Conservation (phyloP, 2,329 filamentous ascomycete species). For the Periconia digitata region DNA sequence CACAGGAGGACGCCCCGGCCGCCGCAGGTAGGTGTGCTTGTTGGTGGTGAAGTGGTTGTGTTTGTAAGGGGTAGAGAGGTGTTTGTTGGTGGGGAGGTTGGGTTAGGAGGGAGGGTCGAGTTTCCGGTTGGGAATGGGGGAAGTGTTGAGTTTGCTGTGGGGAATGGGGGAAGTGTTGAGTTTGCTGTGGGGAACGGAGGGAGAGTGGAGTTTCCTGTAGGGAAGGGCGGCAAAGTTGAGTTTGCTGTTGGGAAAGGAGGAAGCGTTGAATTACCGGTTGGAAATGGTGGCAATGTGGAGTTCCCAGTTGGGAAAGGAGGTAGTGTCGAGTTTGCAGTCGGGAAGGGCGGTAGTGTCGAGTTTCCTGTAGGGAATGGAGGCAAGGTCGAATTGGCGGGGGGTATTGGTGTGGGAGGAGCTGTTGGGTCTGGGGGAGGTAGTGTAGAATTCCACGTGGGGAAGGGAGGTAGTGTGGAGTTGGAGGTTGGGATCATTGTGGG, state of each 20-base stretch:
- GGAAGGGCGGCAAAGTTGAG: background rate
- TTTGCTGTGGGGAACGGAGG: background rate
- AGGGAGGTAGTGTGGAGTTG: background rate
- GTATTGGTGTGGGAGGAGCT: background rate
- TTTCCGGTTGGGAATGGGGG: background rate
- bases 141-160: background rate
- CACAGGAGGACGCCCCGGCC: conserved; percentile 11
- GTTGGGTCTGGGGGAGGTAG: background rate
- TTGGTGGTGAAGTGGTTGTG: conserved; percentile 2
- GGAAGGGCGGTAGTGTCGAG: background rate
- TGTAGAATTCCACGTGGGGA: background rate
- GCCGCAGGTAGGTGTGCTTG: conserved; percentile 2
- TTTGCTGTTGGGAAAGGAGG: background rate
- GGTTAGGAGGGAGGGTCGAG: background rate
- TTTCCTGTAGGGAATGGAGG: too few species aligned
- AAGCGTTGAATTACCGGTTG: background rate
- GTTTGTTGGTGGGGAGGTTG: background rate
- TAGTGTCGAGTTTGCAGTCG: background rate
- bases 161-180: background rate
- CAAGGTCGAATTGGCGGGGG: background rate
- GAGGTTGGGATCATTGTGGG: background rate
- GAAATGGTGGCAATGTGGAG: background rate
- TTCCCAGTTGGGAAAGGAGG: background rate
- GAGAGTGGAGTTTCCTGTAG: background rate
- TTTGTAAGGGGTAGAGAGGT: background rate